phyloP scores from a whole-genome alignment of 2,329 filamentous ascomycete species.

The Lithohypha guttulata region DNA sequence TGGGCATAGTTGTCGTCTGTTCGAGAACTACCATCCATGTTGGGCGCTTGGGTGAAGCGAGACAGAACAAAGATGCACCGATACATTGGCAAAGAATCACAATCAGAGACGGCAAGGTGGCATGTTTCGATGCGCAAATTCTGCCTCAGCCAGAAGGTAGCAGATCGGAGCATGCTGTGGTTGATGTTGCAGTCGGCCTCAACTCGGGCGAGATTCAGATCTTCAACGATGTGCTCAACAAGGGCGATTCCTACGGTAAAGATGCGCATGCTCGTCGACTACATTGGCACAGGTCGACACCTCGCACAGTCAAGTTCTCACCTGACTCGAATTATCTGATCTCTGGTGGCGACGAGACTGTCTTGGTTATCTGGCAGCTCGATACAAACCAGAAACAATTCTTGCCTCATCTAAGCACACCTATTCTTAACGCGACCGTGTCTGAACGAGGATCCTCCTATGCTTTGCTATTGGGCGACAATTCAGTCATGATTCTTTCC shows the following conservation, averaged over 20 bases:
- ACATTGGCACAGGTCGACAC: conserved; percentile 84
- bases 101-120: conserved; percentile 52
- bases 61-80: conserved; percentile 25
- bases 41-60: conserved; percentile 37
- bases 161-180: conserved; percentile 29
- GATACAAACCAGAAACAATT: conserved; percentile 74
- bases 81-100: conserved; percentile 44
- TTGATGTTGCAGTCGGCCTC: conserved; percentile 73
- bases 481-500: conserved; percentile 81
- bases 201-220: conserved; percentile 65
- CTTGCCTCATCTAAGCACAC: conserved; percentile 79
- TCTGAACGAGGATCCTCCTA: conserved; percentile 73
- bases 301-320: conserved; percentile 83
- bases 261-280: conserved; percentile 51
- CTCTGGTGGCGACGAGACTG: conserved; percentile 82
- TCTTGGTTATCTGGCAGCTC: conserved; percentile 85
- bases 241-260: conserved; percentile 37
- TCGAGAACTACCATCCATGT: conserved; percentile 44
- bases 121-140: conserved; percentile 46
- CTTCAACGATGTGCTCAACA: conserved; percentile 63
- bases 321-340: conserved; percentile 88
- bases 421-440: conserved; percentile 73
- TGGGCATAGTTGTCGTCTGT: conserved; percentile 30
- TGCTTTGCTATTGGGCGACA: conserved; percentile 76
- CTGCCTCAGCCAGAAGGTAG: conserved; percentile 13